Evolutionary conservation across 495 filamentous ascomycete genomes (phyloP), one percentile per base, ranked within the genome.

Genomic region (Immersiella caudata): DNA sequence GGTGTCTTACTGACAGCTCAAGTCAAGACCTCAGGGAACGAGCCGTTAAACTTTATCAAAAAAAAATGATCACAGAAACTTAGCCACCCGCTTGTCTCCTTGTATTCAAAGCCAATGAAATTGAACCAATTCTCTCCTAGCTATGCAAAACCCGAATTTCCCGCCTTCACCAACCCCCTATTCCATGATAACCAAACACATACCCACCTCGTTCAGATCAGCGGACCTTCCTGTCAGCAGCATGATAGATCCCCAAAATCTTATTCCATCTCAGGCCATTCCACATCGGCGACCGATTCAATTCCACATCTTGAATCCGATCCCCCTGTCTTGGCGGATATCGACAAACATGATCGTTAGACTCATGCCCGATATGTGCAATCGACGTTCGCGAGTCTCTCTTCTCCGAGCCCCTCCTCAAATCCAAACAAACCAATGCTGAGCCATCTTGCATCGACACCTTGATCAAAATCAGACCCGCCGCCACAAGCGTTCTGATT

Each of bases 381-480:
- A 20, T n/a, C 11, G 27, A 0, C 55, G 1, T 58, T 0, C 11
- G 40, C 40, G 16, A 12, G 16, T 46, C 27, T 16, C 55, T 58
- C 25, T 29, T 29, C 11, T 16, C 24, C 12, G 25, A 25, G 2
- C 55, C 55, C 25, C 55, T n/a, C 27, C 55, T 33, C 55, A 58
- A n/a, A 58, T 58, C 55, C 25, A 58, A 20, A 24, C 55, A 58
- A 6, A 58, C 25, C 25, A 58, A 29, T 0, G 24, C 55, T 12
- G 55, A 29, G 3, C 55, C 55, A 25, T 58, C 24, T 16, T 29
- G 55, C 24, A 25, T 29, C 6, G 25, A 11, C 12, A 61, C 59
- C 59, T 61, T 61, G n/a, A 61, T 33, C n/a, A 61, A 22, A 22
- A 61, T 49, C 2, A 61, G n/a, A 9, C 59, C 59, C 2, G 27